Evolutionary conservation across 176 grass and related monocot species (phyloP).

Genomic region (Otatea glauca): DNA sequence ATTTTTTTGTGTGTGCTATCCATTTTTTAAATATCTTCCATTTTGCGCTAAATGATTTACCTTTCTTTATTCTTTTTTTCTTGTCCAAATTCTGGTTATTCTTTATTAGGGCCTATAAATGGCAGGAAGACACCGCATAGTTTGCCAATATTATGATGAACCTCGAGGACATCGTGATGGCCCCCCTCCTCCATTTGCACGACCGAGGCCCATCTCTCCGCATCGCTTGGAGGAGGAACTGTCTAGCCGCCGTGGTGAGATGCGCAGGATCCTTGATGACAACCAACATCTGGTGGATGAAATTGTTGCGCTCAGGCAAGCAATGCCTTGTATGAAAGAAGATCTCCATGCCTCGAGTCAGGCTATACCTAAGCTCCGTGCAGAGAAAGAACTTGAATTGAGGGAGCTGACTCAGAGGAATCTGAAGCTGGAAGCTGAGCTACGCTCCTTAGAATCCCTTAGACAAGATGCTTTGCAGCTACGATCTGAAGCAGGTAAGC

Average conservation of each 20-base stretch:
- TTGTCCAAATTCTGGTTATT: slow-evolving; percentile 25
- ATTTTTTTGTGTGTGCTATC: not conserved
- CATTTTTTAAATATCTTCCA: not conserved
- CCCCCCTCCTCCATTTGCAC: slow-evolving; percentile 42
- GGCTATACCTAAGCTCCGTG: slow-evolving; percentile 58
- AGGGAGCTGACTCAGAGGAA: slow-evolving; percentile 65
- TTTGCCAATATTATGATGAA: slow-evolving; percentile 43
- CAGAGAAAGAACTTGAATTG: slow-evolving; percentile 69
- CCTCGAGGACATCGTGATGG: slow-evolving; percentile 49
- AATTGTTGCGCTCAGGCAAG: slow-evolving; percentile 56
- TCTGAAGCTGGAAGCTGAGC: slow-evolving; percentile 70
- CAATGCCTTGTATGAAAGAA: slow-evolving; percentile 42
- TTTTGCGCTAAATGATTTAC: not conserved
- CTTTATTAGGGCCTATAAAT: slow-evolving; percentile 50
- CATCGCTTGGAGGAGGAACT: slow-evolving; percentile 54
- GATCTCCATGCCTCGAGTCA: slow-evolving; percentile 57
- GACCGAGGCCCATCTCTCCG: slow-evolving; percentile 48
- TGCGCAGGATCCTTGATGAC: slow-evolving; percentile 58
- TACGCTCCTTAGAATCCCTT: slow-evolving; percentile 57
- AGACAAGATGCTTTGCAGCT: slow-evolving; percentile 61
- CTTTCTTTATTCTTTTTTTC: not conserved
- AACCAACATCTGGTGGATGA: slow-evolving; percentile 56
- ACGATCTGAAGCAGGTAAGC: slow-evolving; percentile 57
- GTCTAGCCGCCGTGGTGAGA: slow-evolving; percentile 50
- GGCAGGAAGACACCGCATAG: slow-evolving; percentile 56